Conservation (phyloP, 768 basidiomycete genomes). For the Russula earlei region DNA sequence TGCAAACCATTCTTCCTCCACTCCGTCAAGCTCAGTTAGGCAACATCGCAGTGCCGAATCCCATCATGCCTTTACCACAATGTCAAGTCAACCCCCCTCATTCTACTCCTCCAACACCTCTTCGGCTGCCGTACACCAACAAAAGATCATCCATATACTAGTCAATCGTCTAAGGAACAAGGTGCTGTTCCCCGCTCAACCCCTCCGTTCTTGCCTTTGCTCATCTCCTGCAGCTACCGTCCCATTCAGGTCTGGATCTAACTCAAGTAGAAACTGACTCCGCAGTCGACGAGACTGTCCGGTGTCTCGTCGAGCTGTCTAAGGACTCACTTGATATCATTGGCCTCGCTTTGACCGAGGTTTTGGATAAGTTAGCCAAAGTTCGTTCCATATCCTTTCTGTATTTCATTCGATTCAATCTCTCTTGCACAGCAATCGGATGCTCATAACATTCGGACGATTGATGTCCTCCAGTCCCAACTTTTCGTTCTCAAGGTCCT, state of each 20-base stretch:
- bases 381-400: slow-evolving; percentile 31
- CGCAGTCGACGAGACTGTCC: slow-evolving; percentile 65
- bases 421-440: slow-evolving; percentile 41
- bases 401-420: background rate
- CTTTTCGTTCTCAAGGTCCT: slow-evolving; percentile 79
- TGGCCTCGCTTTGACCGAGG: slow-evolving; percentile 64
- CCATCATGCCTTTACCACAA: slow-evolving; percentile 19
- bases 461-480: slow-evolving; percentile 79
- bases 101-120: slow-evolving; percentile 29
- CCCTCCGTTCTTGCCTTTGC: slow-evolving; percentile 4
- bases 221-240: slow-evolving; percentile 54
- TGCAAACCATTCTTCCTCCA: slow-evolving; percentile 30
- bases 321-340: slow-evolving; percentile 73
- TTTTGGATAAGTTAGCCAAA: slow-evolving; percentile 69
- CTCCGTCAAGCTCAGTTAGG: slow-evolving; percentile 33
- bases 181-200: slow-evolving; percentile 32
- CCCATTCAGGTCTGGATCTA: slow-evolving; percentile 67
- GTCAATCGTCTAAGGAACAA: slow-evolving; percentile 76
- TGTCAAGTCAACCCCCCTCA: slow-evolving; percentile 20
- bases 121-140: slow-evolving; percentile 47
- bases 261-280: slow-evolving; percentile 67
- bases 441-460: slow-evolving; percentile 39
- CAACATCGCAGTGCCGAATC: slow-evolving; percentile 59
- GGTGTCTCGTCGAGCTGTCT: slow-evolving; percentile 72
- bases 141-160: slow-evolving; percentile 72